Conservation (phyloP, 164 flowering plant genomes). For the Vitis riparia region DNA sequence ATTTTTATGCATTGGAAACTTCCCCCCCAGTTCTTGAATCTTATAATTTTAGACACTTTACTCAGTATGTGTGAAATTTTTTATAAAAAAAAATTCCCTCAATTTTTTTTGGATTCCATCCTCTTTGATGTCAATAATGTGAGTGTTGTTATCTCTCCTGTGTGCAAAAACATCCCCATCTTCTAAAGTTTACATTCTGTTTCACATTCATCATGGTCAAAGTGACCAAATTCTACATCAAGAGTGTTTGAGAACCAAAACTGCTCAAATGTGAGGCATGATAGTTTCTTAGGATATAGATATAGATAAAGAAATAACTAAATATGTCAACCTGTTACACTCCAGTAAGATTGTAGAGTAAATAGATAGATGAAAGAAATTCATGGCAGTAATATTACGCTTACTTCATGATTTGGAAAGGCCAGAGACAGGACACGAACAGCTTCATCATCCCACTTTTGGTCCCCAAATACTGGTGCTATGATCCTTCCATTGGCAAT, state of each 20-base stretch:
- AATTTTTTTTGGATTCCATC: too few species aligned
- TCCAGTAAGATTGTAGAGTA: not conserved
- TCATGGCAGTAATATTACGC: constrained; percentile 4
- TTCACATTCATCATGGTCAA: not conserved
- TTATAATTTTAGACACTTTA: too few species aligned
- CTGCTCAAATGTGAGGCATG: too few species aligned
- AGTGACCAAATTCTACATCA: not conserved
- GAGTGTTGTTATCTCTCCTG: not conserved
- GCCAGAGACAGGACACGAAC: constrained; percentile 63
- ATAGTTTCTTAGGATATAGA: too few species aligned
- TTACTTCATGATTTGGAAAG: constrained; percentile 75
- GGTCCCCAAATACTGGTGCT: constrained; percentile 83
- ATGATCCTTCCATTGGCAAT: constrained; percentile 90
- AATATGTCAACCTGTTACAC: not conserved
- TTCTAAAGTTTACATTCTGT: not conserved
- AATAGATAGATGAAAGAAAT: not conserved
- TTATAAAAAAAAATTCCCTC: too few species aligned
- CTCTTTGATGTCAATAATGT: too few species aligned
- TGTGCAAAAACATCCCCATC: not conserved
- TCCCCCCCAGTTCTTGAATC: too few species aligned
- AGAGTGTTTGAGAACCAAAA: not conserved
- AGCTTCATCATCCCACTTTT: constrained; percentile 85
- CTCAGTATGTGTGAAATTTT: too few species aligned
- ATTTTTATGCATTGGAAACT: too few species aligned
- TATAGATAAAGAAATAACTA: not conserved